phyloP scores from a whole-genome alignment of 768 basidiomycete species.

The Tylopilus sp. region DNA sequence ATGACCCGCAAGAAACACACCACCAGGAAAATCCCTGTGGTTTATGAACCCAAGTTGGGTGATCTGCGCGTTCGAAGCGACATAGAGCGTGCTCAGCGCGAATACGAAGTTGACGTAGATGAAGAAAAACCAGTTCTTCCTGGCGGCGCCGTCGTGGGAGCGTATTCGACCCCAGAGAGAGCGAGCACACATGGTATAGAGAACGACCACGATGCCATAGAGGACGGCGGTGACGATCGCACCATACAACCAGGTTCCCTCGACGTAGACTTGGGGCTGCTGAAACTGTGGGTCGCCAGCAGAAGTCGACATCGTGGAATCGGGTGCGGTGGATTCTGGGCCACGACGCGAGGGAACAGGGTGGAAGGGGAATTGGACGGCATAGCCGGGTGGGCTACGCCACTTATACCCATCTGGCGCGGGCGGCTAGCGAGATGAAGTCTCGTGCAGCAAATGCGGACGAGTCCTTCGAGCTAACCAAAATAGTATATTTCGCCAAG shows the following conservation, averaged over 20 bases:
- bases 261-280: slow-evolving; percentile 16
- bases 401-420: background rate
- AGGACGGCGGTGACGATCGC: slow-evolving; percentile 26
- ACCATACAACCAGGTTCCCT: slow-evolving; percentile 31
- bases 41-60: slow-evolving; percentile 31
- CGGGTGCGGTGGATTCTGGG: background rate
- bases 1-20: slow-evolving; percentile 7
- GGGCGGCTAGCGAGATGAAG: background rate
- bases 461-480: too few relatives aligned
- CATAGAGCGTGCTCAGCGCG: slow-evolving; percentile 27
- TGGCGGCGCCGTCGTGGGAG: slow-evolving; percentile 3
- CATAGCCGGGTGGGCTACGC: background rate
- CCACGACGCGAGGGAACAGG: background rate
- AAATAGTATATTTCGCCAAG: too few relatives aligned
- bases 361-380: slow-evolving; percentile 3
- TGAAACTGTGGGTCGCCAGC: slow-evolving; percentile 9
- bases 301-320: slow-evolving; percentile 15
- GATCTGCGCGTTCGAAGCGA: slow-evolving; percentile 20
- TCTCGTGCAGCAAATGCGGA: background rate
- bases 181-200: slow-evolving; percentile 25
- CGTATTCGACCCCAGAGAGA: slow-evolving; percentile 27
- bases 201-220: slow-evolving; percentile 27
- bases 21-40: slow-evolving; percentile 31
- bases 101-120: slow-evolving; percentile 30
- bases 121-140: slow-evolving; percentile 27